Evolutionary conservation across 2,329 filamentous ascomycete species (phyloP).

Genomic region (Fusarium luffae): DNA sequence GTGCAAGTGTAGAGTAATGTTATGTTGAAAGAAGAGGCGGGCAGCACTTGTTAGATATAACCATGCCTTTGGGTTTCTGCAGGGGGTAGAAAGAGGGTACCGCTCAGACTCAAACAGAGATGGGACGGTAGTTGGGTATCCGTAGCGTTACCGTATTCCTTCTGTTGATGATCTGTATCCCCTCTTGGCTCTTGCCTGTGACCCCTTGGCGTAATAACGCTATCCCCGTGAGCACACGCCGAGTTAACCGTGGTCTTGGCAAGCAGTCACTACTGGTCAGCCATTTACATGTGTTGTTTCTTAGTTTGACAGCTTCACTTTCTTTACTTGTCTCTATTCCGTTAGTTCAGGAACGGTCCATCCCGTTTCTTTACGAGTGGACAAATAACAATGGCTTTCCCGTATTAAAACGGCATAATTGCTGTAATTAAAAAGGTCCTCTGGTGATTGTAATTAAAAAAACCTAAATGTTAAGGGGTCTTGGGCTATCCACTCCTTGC

Average conservation of each 20-base stretch:
- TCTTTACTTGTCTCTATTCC: background rate
- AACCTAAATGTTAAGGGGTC: conserved; percentile 8
- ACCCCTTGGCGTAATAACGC: conserved; percentile 35
- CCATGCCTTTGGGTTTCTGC: background rate
- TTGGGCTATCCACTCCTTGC: conserved; percentile 7
- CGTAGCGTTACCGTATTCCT: background rate
- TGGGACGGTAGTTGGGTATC: background rate
- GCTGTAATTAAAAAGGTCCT: background rate
- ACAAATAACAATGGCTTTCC: background rate
- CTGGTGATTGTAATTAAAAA: background rate
- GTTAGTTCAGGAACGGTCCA: conserved; percentile 3
- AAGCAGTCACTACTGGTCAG: background rate
- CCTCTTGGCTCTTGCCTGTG: conserved; percentile 24
- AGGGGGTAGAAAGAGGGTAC: background rate
- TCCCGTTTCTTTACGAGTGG: background rate
- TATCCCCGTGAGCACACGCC: conserved; percentile 20
- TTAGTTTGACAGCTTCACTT: background rate
- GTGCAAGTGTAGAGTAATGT: background rate
- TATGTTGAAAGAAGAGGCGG: background rate
- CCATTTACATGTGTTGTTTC: background rate
- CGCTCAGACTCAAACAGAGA: background rate
- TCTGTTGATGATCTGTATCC: conserved; percentile 27
- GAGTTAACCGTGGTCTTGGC: conserved; percentile 40
- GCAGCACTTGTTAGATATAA: conserved; percentile 26
- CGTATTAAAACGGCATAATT: background rate